Evolutionary conservation across 345 rosid species (phyloP).

Genomic region (Pistacia atlantica): DNA sequence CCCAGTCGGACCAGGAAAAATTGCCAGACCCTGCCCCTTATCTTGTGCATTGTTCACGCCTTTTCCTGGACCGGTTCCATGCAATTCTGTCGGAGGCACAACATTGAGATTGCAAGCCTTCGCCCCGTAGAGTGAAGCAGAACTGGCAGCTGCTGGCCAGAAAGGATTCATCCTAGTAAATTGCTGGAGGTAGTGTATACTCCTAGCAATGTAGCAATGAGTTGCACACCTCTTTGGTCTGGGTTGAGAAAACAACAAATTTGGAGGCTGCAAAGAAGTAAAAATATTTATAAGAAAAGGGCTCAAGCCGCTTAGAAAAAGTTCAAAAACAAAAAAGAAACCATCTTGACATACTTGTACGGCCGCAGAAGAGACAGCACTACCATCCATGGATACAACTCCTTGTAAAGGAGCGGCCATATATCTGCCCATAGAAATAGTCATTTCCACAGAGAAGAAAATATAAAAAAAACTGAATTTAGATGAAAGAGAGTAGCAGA

Average conservation of each 20-base stretch:
- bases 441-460: conserved; percentile 23
- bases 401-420: conserved; percentile 88
- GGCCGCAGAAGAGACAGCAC: conserved; percentile 66
- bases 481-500: conserved; percentile 3
- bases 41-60: conserved; percentile 55
- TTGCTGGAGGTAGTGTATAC: conserved; percentile 73
- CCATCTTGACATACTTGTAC: conserved; percentile 54
- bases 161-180: conserved; percentile 77
- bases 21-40: conserved; percentile 53
- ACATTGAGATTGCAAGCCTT: conserved; percentile 78
- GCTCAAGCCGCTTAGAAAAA: neutral
- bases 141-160: conserved; percentile 87
- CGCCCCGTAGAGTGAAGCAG: conserved; percentile 74
- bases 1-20: conserved; percentile 43
- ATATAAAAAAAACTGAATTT: conserved; percentile 7
- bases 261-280: conserved; percentile 65
- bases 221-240: conserved; percentile 94
- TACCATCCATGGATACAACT: conserved; percentile 83
- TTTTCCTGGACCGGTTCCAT: conserved; percentile 53
- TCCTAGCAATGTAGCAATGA: conserved; percentile 90
- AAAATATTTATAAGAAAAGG: neutral
- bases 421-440: conserved; percentile 53
- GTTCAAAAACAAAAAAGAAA: neutral
- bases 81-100: conserved; percentile 74
- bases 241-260: conserved; percentile 70